A percentile compares a stretch with the other conserved stretches of the same genome.
phyloP scores from a whole-genome alignment of 371 early-diverging fungal species.

The Fennellomyces sp. region DNA sequence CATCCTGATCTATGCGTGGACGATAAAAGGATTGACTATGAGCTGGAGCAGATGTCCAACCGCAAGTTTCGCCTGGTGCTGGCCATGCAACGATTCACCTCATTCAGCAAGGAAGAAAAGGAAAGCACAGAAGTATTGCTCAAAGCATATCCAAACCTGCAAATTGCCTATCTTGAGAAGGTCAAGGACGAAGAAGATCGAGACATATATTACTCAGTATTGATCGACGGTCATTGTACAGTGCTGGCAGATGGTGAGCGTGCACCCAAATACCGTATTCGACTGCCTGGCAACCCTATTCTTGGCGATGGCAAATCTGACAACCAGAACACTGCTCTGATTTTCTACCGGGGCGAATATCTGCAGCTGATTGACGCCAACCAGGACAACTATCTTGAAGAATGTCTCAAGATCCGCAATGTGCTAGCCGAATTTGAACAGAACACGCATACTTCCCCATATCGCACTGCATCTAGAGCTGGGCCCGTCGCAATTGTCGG shows the following conservation, averaged over 20 bases:
- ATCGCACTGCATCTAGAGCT: constrained; percentile 53
- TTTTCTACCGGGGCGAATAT: constrained; percentile 87
- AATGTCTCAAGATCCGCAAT: constrained; percentile 86
- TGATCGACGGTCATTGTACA: constrained; percentile 80
- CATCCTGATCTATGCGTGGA: constrained; percentile 69
- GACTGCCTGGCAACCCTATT: constrained; percentile 89
- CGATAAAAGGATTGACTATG: constrained; percentile 62
- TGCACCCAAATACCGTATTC: constrained; percentile 74
- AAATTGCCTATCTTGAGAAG: constrained; percentile 84
- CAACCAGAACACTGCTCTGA: constrained; percentile 86
- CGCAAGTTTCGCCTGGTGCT: constrained; percentile 85
- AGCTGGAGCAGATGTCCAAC: constrained; percentile 67
- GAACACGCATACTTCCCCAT: constrained; percentile 62
- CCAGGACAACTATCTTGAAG: constrained; percentile 91
- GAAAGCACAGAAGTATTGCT: constrained; percentile 81
- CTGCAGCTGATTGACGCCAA: constrained; percentile 89
- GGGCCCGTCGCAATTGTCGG: constrained; percentile 93
- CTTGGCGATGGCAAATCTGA: constrained; percentile 94
- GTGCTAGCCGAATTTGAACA: constrained; percentile 88
- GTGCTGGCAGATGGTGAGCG: constrained; percentile 63
- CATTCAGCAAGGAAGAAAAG: constrained; percentile 76
- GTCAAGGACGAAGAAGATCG: constrained; percentile 38
- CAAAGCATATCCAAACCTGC: constrained; percentile 76
- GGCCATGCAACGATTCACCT: constrained; percentile 85
- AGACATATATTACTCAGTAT: constrained; percentile 60